phyloP scores from a whole-genome alignment of 2,329 filamentous ascomycete genomes.

The Aureobasidium sp. region DNA sequence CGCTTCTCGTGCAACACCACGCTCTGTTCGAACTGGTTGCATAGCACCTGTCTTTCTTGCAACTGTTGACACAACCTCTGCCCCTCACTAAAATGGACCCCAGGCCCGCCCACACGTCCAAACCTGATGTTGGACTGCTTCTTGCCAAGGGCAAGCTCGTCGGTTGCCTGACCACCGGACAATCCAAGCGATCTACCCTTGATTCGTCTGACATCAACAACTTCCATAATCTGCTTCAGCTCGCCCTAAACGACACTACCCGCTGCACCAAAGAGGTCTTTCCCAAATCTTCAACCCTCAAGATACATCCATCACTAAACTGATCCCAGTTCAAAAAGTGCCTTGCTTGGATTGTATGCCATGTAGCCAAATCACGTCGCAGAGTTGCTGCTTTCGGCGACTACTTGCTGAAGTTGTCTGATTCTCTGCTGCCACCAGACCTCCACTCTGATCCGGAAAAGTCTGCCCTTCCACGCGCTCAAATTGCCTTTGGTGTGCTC shows the following conservation, averaged over 20 bases:
- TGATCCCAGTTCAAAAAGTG: constrained; percentile 18
- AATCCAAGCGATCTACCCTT: constrained; percentile 7
- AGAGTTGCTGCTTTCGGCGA: constrained; percentile 17
- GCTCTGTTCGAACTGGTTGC: too few species aligned
- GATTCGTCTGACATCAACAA: constrained; percentile 7
- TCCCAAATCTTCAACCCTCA: not conserved
- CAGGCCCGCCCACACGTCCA: constrained; percentile 1
- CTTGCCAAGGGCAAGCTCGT: constrained; percentile 16
- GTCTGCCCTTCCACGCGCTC: not conserved
- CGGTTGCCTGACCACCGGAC: constrained; percentile 5
- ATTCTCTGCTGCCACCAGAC: not conserved
- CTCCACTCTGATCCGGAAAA: not conserved
- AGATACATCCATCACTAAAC: constrained; percentile 14
- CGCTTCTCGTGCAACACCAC: not conserved
- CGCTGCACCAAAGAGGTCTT: constrained; percentile 16
- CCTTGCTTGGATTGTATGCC: constrained; percentile 16
- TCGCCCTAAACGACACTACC: not conserved
- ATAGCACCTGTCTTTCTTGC: too few species aligned
- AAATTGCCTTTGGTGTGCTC: not conserved
- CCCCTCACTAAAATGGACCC: not conserved
- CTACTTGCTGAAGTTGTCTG: constrained; percentile 14
- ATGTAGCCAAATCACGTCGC: constrained; percentile 16
- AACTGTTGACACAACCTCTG: not conserved
- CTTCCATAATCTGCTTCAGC: constrained; percentile 14
- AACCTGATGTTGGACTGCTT: constrained; percentile 3